Percentiles rank a stretch among this genome's conserved stretches.
These are phyloP conservation scores for Suillus discolor DNA, from an alignment of 768 basidiomycete species.

Conservation along the genomic window DNA sequence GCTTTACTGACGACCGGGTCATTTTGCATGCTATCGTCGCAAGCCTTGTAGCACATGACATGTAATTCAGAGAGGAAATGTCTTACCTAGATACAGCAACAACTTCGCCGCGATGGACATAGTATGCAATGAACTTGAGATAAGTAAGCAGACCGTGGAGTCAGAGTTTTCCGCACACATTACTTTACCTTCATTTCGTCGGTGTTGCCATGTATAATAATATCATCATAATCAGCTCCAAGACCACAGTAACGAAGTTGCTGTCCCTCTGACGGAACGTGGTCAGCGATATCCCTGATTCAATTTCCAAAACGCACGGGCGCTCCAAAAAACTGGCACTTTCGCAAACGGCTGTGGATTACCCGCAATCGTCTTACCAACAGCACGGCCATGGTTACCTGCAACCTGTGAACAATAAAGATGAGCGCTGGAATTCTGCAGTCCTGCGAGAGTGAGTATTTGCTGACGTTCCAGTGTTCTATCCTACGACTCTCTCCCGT, in stretches of 20 bases:
- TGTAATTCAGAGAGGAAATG: neutral
- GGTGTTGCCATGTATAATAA: constrained; percentile 75
- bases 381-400: constrained; percentile 81
- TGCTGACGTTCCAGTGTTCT: constrained; percentile 88
- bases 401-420: constrained; percentile 58
- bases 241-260: constrained; percentile 86
- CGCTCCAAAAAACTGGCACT: constrained; percentile 89
- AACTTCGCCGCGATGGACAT: constrained; percentile 63
- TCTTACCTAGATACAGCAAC: constrained; percentile 67
- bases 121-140: constrained; percentile 77
- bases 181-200: constrained; percentile 70
- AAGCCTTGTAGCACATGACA: neutral
- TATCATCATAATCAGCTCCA: constrained; percentile 70
- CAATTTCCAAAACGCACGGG: constrained; percentile 52
- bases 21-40: constrained; percentile 63
- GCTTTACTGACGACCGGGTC: constrained; percentile 81
- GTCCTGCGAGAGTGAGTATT: neutral
- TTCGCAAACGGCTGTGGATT: constrained; percentile 69
- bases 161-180: constrained; percentile 9
- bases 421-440: neutral
- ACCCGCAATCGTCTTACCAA: constrained; percentile 77
- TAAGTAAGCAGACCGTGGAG: neutral
- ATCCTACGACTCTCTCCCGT: constrained; percentile 60
- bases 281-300: constrained; percentile 6
- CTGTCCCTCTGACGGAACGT: constrained; percentile 62